phyloP scores from a whole-genome alignment of 176 grass and related monocot genomes.

The Triticum dicoccoides region DNA sequence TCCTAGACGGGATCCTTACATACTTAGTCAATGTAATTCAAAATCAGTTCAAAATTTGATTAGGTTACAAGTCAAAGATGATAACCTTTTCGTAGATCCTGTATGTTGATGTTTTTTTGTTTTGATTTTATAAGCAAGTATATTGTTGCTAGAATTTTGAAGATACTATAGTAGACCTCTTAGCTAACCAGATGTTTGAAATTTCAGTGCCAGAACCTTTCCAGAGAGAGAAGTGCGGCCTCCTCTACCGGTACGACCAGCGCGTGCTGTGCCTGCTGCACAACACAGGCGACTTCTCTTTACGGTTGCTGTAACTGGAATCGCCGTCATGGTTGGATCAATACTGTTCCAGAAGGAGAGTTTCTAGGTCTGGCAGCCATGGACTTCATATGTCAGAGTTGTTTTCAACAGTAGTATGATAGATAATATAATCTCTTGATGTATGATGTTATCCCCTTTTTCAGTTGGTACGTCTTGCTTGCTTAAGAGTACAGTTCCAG shows the following conservation, averaged over 20 bases:
- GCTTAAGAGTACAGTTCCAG: slow-evolving; percentile 29
- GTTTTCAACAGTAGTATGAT: slow-evolving; percentile 4
- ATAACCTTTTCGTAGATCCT: background rate
- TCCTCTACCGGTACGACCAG: slow-evolving; percentile 43
- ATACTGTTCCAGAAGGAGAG: slow-evolving; percentile 70
- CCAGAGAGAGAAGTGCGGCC: slow-evolving; percentile 56
- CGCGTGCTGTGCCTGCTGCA: slow-evolving; percentile 40
- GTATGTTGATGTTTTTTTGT: background rate
- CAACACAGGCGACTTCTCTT: slow-evolving; percentile 59
- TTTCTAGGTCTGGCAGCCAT: slow-evolving; percentile 27
- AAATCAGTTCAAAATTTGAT: background rate
- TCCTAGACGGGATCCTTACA: background rate
- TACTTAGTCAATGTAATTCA: background rate
- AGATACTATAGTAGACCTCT: background rate
- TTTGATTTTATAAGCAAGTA: background rate
- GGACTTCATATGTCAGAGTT: background rate
- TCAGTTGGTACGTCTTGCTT: slow-evolving; percentile 25
- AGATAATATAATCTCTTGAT: slow-evolving; percentile 5
- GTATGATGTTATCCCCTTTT: slow-evolving; percentile 33
- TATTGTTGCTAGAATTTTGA: background rate
- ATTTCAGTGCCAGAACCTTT: slow-evolving; percentile 39
- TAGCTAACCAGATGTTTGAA: slow-evolving; percentile 19
- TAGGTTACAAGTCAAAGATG: background rate
- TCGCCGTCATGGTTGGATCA: slow-evolving; percentile 73
- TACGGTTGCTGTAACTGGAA: slow-evolving; percentile 76